These are phyloP conservation scores for Cardiospermum halicacabum DNA, from an alignment of 345 rosid species.

Conservation along the genomic window DNA sequence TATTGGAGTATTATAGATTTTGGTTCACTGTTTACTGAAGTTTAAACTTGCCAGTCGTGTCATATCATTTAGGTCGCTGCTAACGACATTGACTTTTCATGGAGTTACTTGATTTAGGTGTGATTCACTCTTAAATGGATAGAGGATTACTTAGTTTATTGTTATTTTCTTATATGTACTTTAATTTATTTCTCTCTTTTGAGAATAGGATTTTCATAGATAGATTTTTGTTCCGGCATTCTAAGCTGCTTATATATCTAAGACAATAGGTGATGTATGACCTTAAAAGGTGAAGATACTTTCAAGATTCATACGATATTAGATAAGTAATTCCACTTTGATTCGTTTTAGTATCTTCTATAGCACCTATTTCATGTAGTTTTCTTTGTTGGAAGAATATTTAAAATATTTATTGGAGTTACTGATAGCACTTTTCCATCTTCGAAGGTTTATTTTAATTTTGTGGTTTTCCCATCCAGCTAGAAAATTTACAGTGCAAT, in stretches of 20 bases:
- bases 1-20: not conserved
- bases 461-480: not conserved
- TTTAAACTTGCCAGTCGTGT: slow-evolving; percentile 1
- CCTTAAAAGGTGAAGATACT: not conserved
- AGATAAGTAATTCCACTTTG: not conserved
- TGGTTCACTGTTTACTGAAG: not conserved
- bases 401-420: not conserved
- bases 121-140: too few species aligned
- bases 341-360: not conserved
- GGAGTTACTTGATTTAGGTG: too few species aligned
- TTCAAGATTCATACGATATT: not conserved
- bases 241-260: not conserved
- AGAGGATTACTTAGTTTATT: too few species aligned
- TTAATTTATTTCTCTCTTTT: too few species aligned
- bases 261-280: not conserved
- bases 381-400: not conserved
- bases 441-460: not conserved
- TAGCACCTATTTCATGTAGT: not conserved
- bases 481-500: too few species aligned
- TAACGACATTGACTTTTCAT: too few species aligned
- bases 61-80: not conserved
- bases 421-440: not conserved
- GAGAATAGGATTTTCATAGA: slow-evolving; percentile 4
- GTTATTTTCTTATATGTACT: too few species aligned
- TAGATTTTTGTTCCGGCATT: not conserved